Base-by-base conservation (phyloP, 805 yeast species). In the Candida ulmi region DNA sequence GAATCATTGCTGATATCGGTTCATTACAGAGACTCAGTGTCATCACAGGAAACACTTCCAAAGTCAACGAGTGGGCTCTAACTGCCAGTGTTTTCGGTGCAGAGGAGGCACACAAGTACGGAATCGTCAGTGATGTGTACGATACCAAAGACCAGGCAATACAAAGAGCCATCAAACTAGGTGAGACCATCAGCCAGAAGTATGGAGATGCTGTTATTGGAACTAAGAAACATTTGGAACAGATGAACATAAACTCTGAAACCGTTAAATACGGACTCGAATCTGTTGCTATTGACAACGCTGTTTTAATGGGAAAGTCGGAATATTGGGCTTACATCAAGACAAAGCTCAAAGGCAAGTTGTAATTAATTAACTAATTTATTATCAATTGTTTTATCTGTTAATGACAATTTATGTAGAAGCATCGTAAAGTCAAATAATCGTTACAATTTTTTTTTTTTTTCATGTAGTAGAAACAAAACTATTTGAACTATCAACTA, bases 1-100 rank as follows among this genome's bases (percentile, higher is more conserved):
- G 91, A 3, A 68, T 85, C 54, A 73, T 85, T 29, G 88, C 93
- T 2, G 93, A 85, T 55, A 81, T 84, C 52, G 95, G 95, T 5
- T 71, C 85, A 1, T 64, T 84, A 42, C 90, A 84, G 60, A 68
- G 91, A 53, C 52, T 83, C 41, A 81, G 86, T 5, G 52, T 54
- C 16, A 41, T 79, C 1, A 71, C 72, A 16, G 71, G 70, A 32
- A 80, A 80, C 55, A 60, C 65, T 13, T 78, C 86, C 5, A 67
- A 75, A 62, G 60, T 81, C 44, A 71, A 70, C 54, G 83, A 80
- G 48, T 60, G 76, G 35, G 77, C 83, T 5, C 68, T 77, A 46
- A 78, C 88, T 1, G 91, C 82, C 8, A 72, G 73, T 19, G 56
- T 60, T 11, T 82, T 82, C 43, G 61, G 62, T 13, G 72, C 75